Conservation (phyloP, 139 green algal species). For the Auxenochlorella pyrenoidosa region DNA sequence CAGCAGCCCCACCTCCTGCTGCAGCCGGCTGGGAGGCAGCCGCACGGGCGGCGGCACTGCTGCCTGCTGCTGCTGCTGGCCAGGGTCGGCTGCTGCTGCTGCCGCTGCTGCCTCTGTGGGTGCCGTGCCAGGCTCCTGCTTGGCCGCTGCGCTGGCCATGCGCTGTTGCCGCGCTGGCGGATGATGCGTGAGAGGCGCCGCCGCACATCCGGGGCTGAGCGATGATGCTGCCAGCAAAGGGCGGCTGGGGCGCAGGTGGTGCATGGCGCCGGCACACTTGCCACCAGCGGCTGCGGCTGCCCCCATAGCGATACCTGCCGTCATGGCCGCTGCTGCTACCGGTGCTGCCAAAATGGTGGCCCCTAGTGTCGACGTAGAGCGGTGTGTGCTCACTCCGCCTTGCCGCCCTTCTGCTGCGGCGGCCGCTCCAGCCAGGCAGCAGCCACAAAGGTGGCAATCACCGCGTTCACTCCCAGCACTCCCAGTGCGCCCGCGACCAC, state of each 20-base stretch:
- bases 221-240: neutral
- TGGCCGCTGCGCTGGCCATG: neutral
- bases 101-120: neutral
- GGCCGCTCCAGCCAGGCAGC: conserved; percentile 36
- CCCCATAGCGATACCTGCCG: neutral
- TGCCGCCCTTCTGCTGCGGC: neutral
- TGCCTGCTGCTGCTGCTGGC: neutral
- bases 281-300: neutral
- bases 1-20: conserved; percentile 27
- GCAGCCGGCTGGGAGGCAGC: conserved; percentile 15
- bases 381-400: conserved; percentile 10
- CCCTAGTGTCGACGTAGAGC: neutral
- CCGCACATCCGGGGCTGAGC: neutral
- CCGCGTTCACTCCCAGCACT: conserved; percentile 30
- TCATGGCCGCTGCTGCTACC: neutral
- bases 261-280: neutral
- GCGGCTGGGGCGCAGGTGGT: neutral
- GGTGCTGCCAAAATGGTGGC: neutral
- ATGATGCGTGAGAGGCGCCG: neutral
- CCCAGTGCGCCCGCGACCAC: conserved; percentile 33
- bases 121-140: neutral
- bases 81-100: neutral
- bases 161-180: neutral
- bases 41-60: neutral
- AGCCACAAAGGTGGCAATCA: conserved; percentile 32